Evolutionary conservation across 768 basidiomycete species (phyloP).

Genomic region (Boletellus sp.): DNA sequence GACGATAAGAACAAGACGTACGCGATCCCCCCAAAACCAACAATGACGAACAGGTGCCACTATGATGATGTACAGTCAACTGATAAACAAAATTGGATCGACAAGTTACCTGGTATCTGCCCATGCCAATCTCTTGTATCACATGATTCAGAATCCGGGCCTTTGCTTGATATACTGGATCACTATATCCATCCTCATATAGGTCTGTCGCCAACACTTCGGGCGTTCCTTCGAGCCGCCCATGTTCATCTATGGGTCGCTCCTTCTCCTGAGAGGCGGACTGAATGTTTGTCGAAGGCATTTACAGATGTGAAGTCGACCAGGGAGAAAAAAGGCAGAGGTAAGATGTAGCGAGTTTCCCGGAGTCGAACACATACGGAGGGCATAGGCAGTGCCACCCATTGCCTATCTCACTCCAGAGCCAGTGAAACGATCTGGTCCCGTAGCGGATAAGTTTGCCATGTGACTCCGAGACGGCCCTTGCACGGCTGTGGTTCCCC

Average conservation of each 20-base stretch:
- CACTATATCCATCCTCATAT: conserved; percentile 35
- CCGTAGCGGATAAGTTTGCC: no score
- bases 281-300: no score
- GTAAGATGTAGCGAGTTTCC: no score
- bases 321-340: no score
- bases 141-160: conserved; percentile 44
- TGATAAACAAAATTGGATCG: background rate
- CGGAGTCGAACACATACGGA: no score
- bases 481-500: no score
- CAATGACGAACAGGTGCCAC: conserved; percentile 38
- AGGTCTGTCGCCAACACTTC: conserved; percentile 20
- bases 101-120: conserved; percentile 47
- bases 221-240: background rate
- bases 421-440: no score
- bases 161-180: conserved; percentile 49
- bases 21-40: conserved; percentile 43
- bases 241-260: background rate
- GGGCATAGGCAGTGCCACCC: no score
- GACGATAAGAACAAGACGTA: conserved; percentile 15
- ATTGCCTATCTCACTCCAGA: no score
- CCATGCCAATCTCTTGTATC: conserved; percentile 55
- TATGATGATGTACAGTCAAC: conserved; percentile 2
- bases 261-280: background rate
- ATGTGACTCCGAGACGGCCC: no score
- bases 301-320: no score